These are phyloP conservation scores for Myriangium duriaei DNA, from an alignment of 2,329 filamentous ascomycete genomes.

Conservation along the genomic window DNA sequence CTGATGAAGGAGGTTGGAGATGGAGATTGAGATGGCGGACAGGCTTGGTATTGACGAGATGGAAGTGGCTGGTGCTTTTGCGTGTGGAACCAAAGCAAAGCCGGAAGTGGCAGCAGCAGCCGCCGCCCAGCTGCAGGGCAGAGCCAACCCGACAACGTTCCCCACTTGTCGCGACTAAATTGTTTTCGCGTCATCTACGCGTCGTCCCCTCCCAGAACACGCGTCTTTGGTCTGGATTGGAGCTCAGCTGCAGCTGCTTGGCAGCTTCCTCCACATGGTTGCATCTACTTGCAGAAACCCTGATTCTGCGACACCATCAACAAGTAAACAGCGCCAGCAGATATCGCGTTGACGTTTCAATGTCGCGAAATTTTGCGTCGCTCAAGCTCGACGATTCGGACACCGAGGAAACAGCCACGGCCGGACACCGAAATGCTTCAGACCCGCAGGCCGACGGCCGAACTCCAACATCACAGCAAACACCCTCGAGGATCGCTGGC, in stretches of 20 bases:
- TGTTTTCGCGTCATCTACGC: neutral
- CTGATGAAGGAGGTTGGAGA: too few relatives aligned
- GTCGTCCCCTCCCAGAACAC: neutral
- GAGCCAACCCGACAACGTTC: too few relatives aligned
- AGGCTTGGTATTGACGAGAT: too few relatives aligned
- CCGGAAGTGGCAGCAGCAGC: too few relatives aligned
- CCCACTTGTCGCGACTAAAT: neutral
- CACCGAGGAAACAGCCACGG: slow-evolving; percentile 44
- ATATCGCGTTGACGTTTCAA: slow-evolving; percentile 1
- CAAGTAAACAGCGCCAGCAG: neutral
- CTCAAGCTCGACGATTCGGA: slow-evolving; percentile 43
- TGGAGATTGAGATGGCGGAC: too few relatives aligned
- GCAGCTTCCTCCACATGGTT: neutral
- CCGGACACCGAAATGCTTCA: slow-evolving; percentile 21
- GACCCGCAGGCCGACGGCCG: slow-evolving; percentile 28
- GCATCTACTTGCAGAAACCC: slow-evolving; percentile 4
- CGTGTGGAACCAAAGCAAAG: too few relatives aligned
- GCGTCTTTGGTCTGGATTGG: neutral
- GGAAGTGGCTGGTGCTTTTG: too few relatives aligned
- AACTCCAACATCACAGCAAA: slow-evolving; percentile 7
- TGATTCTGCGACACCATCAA: slow-evolving; percentile 1
- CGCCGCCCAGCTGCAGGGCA: too few relatives aligned
- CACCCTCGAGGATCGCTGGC: slow-evolving; percentile 9
- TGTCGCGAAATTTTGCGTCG: slow-evolving; percentile 18
- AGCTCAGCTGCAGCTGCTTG: neutral